Base-by-base conservation (phyloP, 345 rosid genomes). In the Heritiera littoralis region DNA sequence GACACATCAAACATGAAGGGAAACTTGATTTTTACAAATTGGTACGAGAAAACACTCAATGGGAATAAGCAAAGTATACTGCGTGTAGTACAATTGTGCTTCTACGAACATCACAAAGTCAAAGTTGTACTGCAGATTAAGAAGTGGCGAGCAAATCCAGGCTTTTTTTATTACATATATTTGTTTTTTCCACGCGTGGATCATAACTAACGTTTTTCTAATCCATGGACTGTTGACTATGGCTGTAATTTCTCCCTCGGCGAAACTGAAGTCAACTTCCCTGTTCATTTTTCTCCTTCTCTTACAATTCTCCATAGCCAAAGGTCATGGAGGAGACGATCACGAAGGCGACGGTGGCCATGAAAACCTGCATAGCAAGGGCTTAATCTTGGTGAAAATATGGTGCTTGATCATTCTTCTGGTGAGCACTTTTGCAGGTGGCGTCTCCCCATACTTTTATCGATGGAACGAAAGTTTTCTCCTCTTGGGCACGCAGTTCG, bases 321-420 rank as follows among this genome's bases (percentile, higher is more conserved):
- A 67, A 10, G 83, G 80, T 71, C 92, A 92, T 17, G 89, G 93
- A 0, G 92, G 89, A 20, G 23, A 35, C 59, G 82, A 79, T 1
- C 80, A 73, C 13, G 80, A 30, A 1, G 77, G 72, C 17, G 83
- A 66, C 15, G 72, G 43, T 23, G 78, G 38, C 14, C 23, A 78
- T 49, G 79, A 38, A 8, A 67, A 83, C 61, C 80, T 88, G n/a
- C 93, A n/a, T 23, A 73, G 54, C 5, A 81, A 64, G 69, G 85
- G 90, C 20, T 81, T 93, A 69, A 87, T 91, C 32, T 78, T 85
- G 79, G 97, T 92, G 41, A 91, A 95, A 79, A 35, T 91, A 74
- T 92, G 92, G 85, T 93, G 98, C 80, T 84, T 95, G 83, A 82
- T 93, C 73, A 93, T 90, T 68, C 87, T 94, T 38, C 82, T 94